Evolutionary conservation across 768 basidiomycete species (phyloP), one percentile per base, ranked within the genome.

Genomic region (Trametes cubensis): DNA sequence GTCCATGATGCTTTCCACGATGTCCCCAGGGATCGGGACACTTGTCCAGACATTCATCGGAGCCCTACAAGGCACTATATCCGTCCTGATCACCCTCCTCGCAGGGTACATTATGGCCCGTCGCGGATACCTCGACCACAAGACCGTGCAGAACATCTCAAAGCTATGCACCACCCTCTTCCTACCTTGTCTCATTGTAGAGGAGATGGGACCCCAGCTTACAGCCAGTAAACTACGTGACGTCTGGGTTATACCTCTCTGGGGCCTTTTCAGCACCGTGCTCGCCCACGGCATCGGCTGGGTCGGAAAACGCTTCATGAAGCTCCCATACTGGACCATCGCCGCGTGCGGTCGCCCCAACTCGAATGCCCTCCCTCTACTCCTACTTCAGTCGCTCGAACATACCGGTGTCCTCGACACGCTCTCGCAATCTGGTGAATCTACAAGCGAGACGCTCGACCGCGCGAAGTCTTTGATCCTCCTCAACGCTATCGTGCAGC

Each of bases 171-270:
- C 72, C 6, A 59, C 56, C 25, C 57, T 71, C 58, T 72, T 73
- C 66, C 70, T 72, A 44, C 72, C 72, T 21, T 69, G 67, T 52
- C 71, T 73, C 63, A 66, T 73, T 66, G 48, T 73, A 66, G 69
- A 65, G 13, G 60, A 70, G 53, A 73, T 72, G 72, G 72, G 70
- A 4, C 72, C 70, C 26, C 62, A 68, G 63, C 67, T 73, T 51
- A 71, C 72, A 52, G 61, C 51, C n/a, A 7, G 26, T 13, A 56
- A 57, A 4, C 60, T 73, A 45, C n/a, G 61, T 20, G 55, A 45
- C 38, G 54, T 71, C 30, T 73, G 72, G 71, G 67, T 73, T 51
- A 56, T 72, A 5, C 70, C 72, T 25, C 55, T 64, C 25, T 73
- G 72, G 72, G 72, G 72, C 23, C 61, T 72, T 28, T 45, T 53